Percentiles rank a stretch among this genome's conserved stretches.
Conservation (phyloP, 257 asterid genomes). For the Nicotiana tomentosiformis region DNA sequence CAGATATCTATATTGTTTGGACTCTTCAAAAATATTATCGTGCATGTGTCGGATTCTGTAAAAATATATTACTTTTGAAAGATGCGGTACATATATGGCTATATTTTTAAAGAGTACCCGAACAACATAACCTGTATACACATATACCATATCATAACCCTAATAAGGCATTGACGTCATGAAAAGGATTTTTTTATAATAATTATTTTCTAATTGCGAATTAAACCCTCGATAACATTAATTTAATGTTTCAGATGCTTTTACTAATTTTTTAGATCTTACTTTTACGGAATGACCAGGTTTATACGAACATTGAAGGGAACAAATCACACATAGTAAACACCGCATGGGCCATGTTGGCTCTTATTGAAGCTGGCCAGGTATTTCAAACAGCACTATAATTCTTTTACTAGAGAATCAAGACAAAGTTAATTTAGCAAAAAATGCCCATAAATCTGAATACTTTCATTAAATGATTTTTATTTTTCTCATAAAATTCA, state of each 20-base stretch:
- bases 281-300: constrained; percentile 23
- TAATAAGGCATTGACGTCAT: neutral
- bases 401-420: too few relatives aligned
- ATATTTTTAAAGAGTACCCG: too few relatives aligned
- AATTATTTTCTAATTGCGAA: neutral
- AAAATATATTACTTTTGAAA: too few relatives aligned
- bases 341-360: constrained; percentile 78
- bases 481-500: neutral
- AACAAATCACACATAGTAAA: constrained; percentile 47
- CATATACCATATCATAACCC: neutral
- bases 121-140: too few relatives aligned
- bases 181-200: neutral
- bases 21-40: too few relatives aligned
- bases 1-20: too few relatives aligned
- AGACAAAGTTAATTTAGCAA: neutral
- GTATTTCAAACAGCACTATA: constrained; percentile 19
- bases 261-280: neutral
- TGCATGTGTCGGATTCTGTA: rapidly evolving
- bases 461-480: neutral
- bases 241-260: neutral
- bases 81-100: too few relatives aligned
- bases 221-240: neutral
- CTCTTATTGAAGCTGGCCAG: constrained; percentile 67
- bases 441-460: neutral
- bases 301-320: constrained; percentile 45